Conservation (phyloP, 805 yeast genomes). For the Ogataea paradorogensis region DNA sequence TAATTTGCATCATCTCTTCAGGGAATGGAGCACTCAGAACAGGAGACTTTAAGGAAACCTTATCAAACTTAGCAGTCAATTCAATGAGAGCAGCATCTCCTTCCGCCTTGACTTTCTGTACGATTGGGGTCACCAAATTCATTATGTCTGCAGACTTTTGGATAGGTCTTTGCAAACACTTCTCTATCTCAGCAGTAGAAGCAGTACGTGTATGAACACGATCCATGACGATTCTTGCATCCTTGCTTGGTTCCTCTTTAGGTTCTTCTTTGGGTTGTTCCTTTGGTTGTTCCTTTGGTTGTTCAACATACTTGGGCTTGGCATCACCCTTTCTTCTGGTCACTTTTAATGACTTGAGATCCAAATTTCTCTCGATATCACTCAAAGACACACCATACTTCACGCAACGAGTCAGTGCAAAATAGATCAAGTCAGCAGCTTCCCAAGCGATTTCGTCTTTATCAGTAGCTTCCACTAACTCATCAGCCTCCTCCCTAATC, state of each 20-base stretch:
- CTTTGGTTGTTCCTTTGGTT: slow-evolving; percentile 12
- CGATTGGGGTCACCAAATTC: slow-evolving; percentile 88
- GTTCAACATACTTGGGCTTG: slow-evolving; percentile 66
- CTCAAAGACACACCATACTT: slow-evolving; percentile 73
- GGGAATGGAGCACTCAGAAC: slow-evolving; percentile 88
- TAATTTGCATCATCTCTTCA: slow-evolving; percentile 63
- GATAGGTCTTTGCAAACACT: slow-evolving; percentile 86
- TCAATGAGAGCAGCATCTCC: slow-evolving; percentile 92
- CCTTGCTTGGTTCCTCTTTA: slow-evolving; percentile 28
- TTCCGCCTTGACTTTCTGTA: slow-evolving; percentile 65
- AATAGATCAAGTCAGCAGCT: slow-evolving; percentile 82
- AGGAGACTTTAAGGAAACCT: slow-evolving; percentile 68
- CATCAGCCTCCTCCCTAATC: slow-evolving; percentile 95
- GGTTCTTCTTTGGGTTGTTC: slow-evolving; percentile 10
- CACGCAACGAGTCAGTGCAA: slow-evolving; percentile 51
- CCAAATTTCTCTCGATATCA: slow-evolving; percentile 83
- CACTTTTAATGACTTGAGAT: slow-evolving; percentile 78
- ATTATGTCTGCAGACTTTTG: slow-evolving; percentile 91
- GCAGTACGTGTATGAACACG: slow-evolving; percentile 43
- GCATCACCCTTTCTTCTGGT: slow-evolving; percentile 96
- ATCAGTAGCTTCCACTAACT: slow-evolving; percentile 76
- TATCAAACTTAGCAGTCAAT: slow-evolving; percentile 87
- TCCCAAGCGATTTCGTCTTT: slow-evolving; percentile 86
- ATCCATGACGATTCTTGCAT: slow-evolving; percentile 47
- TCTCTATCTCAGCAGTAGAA: slow-evolving; percentile 44